Conservation (phyloP, 805 yeast species). For the Wickerhamiella alocasiicola region DNA sequence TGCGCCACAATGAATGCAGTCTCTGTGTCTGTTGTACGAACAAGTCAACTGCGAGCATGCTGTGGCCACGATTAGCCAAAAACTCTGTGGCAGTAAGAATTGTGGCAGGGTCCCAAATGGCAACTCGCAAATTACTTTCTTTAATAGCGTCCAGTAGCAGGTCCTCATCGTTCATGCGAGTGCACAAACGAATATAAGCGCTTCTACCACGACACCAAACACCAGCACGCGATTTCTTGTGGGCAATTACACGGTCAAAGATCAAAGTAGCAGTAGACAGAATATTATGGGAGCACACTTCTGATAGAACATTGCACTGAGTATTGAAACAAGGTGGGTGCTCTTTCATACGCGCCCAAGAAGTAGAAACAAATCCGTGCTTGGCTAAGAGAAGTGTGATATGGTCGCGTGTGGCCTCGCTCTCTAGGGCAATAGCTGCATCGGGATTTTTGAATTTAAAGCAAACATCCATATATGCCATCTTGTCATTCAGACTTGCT, state of each 20-base stretch:
- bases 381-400: background rate
- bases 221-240: slow-evolving; percentile 7
- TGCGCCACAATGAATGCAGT: slow-evolving; percentile 11
- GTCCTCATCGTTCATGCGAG: slow-evolving; percentile 14
- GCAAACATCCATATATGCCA: background rate
- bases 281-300: slow-evolving; percentile 8
- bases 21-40: slow-evolving; percentile 21
- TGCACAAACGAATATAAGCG: slow-evolving; percentile 19
- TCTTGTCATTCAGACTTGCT: background rate
- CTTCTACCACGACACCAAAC: slow-evolving; percentile 20
- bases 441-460: slow-evolving; percentile 1
- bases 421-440: slow-evolving; percentile 1
- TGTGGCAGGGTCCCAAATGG: slow-evolving; percentile 25
- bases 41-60: slow-evolving; percentile 23
- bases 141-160: slow-evolving; percentile 22
- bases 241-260: slow-evolving; percentile 20
- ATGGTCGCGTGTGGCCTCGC: background rate
- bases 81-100: slow-evolving; percentile 15
- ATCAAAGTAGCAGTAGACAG: slow-evolving; percentile 18
- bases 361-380: slow-evolving; percentile 1
- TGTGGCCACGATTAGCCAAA: slow-evolving; percentile 14
- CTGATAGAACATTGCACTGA: slow-evolving; percentile 1
- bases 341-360: background rate
- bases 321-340: background rate
- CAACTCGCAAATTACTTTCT: slow-evolving; percentile 23